Percentiles rank a stretch among this genome's conserved stretches.
Evolutionary conservation across 164 flowering plant species (phyloP).

Genomic region (Dillenia turbinata): DNA sequence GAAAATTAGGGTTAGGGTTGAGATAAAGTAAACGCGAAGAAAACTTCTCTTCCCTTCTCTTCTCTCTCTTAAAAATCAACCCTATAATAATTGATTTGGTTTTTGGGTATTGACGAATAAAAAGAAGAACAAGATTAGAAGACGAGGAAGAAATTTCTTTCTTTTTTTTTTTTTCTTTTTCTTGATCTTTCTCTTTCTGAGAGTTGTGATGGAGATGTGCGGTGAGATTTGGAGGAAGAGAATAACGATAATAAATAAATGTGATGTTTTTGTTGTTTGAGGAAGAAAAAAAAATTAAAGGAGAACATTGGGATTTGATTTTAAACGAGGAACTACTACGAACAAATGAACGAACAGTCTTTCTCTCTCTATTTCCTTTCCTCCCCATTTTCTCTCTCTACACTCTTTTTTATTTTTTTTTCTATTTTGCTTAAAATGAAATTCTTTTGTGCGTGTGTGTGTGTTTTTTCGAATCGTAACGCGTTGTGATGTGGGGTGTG

Average conservation of each 20-base stretch:
- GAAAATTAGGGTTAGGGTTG: constrained; percentile 7
- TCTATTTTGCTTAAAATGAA: neutral
- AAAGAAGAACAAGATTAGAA: neutral
- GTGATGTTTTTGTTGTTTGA: neutral
- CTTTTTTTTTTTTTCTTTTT: too few relatives aligned
- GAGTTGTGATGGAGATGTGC: constrained; percentile 26
- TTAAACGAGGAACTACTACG: constrained; percentile 4
- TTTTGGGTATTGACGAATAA: constrained; percentile 11
- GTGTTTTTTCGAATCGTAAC: constrained; percentile 2
- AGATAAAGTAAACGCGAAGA: neutral
- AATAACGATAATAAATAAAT: constrained; percentile 15
- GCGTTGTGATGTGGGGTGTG: neutral
- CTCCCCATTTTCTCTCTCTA: constrained; percentile 1
- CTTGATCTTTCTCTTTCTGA: too few relatives aligned
- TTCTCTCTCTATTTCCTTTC: constrained; percentile 18
- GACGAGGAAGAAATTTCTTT: too few relatives aligned
- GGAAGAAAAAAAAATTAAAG: constrained; percentile 1
- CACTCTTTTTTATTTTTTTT: constrained; percentile 9
- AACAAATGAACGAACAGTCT: constrained; percentile 29
- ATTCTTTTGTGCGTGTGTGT: too few relatives aligned
- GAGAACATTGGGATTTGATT: neutral
- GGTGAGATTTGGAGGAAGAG: constrained; percentile 39
- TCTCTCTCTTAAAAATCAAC: too few relatives aligned
- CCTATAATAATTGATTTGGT: neutral
- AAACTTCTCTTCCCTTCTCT: too few relatives aligned